Base-by-base conservation (phyloP, 2,329 filamentous ascomycete species). In the Colletotrichum chlorophyti region DNA sequence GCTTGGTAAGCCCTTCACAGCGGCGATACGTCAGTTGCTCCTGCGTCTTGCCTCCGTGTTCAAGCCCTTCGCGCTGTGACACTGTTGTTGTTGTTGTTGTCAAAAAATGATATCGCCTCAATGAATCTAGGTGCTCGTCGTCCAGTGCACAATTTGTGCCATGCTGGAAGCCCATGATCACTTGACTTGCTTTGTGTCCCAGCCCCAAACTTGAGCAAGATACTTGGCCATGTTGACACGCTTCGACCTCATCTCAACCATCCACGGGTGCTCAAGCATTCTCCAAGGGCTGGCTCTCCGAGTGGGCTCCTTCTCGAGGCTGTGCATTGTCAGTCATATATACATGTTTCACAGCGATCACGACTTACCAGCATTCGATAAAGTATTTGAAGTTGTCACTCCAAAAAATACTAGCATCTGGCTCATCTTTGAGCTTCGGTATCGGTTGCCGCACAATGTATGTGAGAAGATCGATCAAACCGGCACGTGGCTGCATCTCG, bases 241-340 rank as follows among this genome's bases (percentile, higher is more conserved):
- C 81, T 97, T 98, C 52, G 86, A 83, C 69, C 89, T 90, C 91
- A 98, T 98, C 69, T 99, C 95, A 37, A 91, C 80, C 89, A 99
- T 97, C 95, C 95, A 99, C 2, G 95, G 95, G 76, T 99, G 95
- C 71, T 99, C 95, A 63, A 97, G 85, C 93, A 99, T 99, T 69
- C 94, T 91, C 95, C 95, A 99, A 11, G 95, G 95, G 59, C 91
- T 96, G 26, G 94, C 95, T 71, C 95, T 84, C 69, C 93, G 87
- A 57, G 83, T 84, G 17, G 91, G 88, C 66, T 97, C 92, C 77
- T 99, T 99, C 75, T 99, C 95, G 57, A 99, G 84, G 78, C 95
- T 98, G 63, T 6, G 6, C 40, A 27, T 49, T 34, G 6, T 58
- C 52, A 65, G 55, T 17, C 7, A 35, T 32, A 6, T 5, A 43